Evolutionary conservation across 2,329 filamentous ascomycete species (phyloP).

Genomic region (Colletotrichum viniferum): DNA sequence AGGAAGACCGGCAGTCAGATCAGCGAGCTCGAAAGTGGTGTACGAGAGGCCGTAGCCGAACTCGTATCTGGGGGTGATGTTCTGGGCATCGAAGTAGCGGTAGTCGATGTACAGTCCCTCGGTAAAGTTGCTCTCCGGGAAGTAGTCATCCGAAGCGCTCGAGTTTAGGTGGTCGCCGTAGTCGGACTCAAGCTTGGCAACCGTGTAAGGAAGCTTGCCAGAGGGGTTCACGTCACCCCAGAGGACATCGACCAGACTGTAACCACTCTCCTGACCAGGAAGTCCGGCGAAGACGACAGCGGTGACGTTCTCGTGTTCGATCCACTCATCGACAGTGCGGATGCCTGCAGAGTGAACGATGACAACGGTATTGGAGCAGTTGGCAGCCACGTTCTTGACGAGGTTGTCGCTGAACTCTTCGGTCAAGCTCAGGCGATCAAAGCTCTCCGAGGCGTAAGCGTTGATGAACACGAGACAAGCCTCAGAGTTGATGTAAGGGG

Average conservation of each 20-base stretch:
- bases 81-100: slow-evolving; percentile 54
- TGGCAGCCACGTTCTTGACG: slow-evolving; percentile 59
- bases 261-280: slow-evolving; percentile 67
- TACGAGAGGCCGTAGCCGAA: slow-evolving; percentile 64
- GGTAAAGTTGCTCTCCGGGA: slow-evolving; percentile 55
- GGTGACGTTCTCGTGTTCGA: slow-evolving; percentile 68
- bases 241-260: slow-evolving; percentile 57
- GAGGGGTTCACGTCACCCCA: slow-evolving; percentile 63
- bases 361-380: slow-evolving; percentile 67
- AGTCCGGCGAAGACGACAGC: slow-evolving; percentile 68
- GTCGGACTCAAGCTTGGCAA: slow-evolving; percentile 60
- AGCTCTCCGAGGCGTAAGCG: slow-evolving; percentile 75
- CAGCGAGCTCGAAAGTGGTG: slow-evolving; percentile 54
- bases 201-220: slow-evolving; percentile 65
- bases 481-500: slow-evolving; percentile 54
- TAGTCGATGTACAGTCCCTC: slow-evolving; percentile 61
- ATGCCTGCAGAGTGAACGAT: slow-evolving; percentile 65
- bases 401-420: slow-evolving; percentile 70
- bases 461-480: slow-evolving; percentile 74
- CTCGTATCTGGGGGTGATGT: slow-evolving; percentile 55
- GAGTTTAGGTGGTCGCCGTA: slow-evolving; percentile 50
- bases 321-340: slow-evolving; percentile 63
- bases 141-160: slow-evolving; percentile 33
- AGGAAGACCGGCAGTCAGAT: slow-evolving; percentile 40
- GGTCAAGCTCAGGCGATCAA: slow-evolving; percentile 62